Conservation (phyloP, 2,329 filamentous ascomycete genomes). For the Hypoxylon sp. region DNA sequence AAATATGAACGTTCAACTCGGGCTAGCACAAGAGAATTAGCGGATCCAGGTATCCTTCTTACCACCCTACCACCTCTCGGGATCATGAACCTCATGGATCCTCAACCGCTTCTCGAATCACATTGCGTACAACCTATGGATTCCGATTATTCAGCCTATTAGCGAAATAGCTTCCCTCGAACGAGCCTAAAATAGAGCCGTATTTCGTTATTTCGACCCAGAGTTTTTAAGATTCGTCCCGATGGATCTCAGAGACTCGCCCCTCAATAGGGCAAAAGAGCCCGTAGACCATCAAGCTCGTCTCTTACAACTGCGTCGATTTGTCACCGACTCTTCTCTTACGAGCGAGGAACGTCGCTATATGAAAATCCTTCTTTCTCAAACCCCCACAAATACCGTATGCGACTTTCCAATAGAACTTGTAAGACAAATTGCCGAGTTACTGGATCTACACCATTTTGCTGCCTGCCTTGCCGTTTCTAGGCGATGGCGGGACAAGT, state of each 20-base stretch:
- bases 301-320: slow-evolving; percentile 33
- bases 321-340: slow-evolving; percentile 32
- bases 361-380: slow-evolving; percentile 43
- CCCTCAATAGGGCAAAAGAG: not conserved
- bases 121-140: not conserved
- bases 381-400: slow-evolving; percentile 38
- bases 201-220: not conserved
- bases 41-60: not conserved
- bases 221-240: slow-evolving; percentile 1
- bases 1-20: not conserved
- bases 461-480: slow-evolving; percentile 47
- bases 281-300: slow-evolving; percentile 3
- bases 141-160: not conserved
- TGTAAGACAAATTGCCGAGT: slow-evolving; percentile 35
- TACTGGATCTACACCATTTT: slow-evolving; percentile 40
- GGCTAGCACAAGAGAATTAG: not conserved
- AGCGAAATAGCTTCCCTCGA: not conserved
- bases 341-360: slow-evolving; percentile 44
- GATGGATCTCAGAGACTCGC: slow-evolving; percentile 20
- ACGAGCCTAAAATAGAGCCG: not conserved
- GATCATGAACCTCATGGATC: not conserved
- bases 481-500: slow-evolving; percentile 46
- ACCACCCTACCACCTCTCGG: no score
- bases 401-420: slow-evolving; percentile 48
- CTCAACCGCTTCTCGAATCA: not conserved